Conservation (phyloP, 768 basidiomycete genomes). For the Austroboletus eburneus region DNA sequence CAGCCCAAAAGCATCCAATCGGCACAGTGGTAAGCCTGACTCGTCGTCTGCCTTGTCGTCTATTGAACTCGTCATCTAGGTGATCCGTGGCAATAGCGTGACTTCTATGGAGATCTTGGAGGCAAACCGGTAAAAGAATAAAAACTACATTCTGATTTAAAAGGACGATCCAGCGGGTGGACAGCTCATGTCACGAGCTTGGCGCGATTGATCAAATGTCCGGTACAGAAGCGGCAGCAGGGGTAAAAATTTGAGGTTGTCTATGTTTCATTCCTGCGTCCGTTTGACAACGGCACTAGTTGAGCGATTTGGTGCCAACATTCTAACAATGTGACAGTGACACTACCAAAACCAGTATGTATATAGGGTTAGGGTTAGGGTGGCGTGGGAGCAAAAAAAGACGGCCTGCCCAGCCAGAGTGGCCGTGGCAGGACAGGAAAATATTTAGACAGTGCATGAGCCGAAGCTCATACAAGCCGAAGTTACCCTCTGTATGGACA, state of each 20-base stretch:
- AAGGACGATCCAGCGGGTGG: too few species aligned
- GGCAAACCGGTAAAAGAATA: slow-evolving; percentile 39
- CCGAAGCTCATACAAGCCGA: slow-evolving; percentile 64
- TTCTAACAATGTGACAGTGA: too few species aligned
- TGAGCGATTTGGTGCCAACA: too few species aligned
- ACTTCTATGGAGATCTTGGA: slow-evolving; percentile 92
- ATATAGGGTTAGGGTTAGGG: slow-evolving; percentile 37
- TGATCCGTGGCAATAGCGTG: slow-evolving; percentile 95
- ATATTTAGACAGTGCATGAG: slow-evolving; percentile 73
- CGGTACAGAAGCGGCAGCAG: too few species aligned
- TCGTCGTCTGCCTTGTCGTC: not conserved
- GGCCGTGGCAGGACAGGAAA: slow-evolving; percentile 65
- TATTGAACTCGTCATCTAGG: slow-evolving; percentile 42
- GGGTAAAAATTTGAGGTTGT: too few species aligned
- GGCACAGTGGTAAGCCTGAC: slow-evolving; percentile 80
- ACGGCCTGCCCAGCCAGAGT: slow-evolving; percentile 55
- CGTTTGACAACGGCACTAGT: too few species aligned
- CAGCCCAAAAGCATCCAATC: slow-evolving; percentile 85
- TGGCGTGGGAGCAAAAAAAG: slow-evolving; percentile 32
- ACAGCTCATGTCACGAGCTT: too few species aligned
- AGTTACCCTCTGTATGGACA: slow-evolving; percentile 58
- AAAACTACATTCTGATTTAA: too few species aligned
- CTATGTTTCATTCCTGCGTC: too few species aligned
- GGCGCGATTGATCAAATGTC: too few species aligned
- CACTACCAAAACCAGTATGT: too few species aligned